These are phyloP conservation scores for Penicillium verrucosum DNA, from an alignment of 2,329 filamentous ascomycete genomes.

Conservation along the genomic window DNA sequence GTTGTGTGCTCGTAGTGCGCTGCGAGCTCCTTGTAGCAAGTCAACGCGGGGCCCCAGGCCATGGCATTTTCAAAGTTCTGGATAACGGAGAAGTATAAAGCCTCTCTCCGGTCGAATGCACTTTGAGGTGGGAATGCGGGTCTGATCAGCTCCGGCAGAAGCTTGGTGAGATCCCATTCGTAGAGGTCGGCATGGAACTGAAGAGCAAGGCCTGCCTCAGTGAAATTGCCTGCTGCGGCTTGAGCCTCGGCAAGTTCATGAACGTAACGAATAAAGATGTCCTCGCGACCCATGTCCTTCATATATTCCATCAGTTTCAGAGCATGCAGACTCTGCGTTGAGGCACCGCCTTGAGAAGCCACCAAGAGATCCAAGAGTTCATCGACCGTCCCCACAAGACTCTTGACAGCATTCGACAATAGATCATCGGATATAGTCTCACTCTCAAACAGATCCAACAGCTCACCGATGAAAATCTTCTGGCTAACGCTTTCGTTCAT, in stretches of 20 bases:
- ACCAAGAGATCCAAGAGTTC: slow-evolving; percentile 88
- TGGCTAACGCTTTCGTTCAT: slow-evolving; percentile 85
- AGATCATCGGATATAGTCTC: slow-evolving; percentile 67
- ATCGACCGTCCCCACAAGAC: slow-evolving; percentile 79
- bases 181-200: slow-evolving; percentile 90
- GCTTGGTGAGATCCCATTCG: slow-evolving; percentile 75
- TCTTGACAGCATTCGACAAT: slow-evolving; percentile 71
- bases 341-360: slow-evolving; percentile 74
- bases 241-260: slow-evolving; percentile 84
- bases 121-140: slow-evolving; percentile 79
- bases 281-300: slow-evolving; percentile 93
- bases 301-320: slow-evolving; percentile 93
- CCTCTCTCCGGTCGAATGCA: slow-evolving; percentile 88
- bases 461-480: slow-evolving; percentile 85
- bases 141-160: slow-evolving; percentile 64
- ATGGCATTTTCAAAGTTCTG: slow-evolving; percentile 92
- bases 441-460: slow-evolving; percentile 74
- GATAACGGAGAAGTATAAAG: slow-evolving; percentile 91
- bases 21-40: slow-evolving; percentile 85
- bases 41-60: slow-evolving; percentile 84
- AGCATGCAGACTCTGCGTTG: slow-evolving; percentile 81
- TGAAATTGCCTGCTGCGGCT: slow-evolving; percentile 69
- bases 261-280: slow-evolving; percentile 94
- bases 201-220: slow-evolving; percentile 84
- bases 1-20: slow-evolving; percentile 85